These are phyloP conservation scores for Mycosarcoma maydis DNA, from an alignment of 1,284 basidiomycete genomes.

Conservation along the genomic window DNA sequence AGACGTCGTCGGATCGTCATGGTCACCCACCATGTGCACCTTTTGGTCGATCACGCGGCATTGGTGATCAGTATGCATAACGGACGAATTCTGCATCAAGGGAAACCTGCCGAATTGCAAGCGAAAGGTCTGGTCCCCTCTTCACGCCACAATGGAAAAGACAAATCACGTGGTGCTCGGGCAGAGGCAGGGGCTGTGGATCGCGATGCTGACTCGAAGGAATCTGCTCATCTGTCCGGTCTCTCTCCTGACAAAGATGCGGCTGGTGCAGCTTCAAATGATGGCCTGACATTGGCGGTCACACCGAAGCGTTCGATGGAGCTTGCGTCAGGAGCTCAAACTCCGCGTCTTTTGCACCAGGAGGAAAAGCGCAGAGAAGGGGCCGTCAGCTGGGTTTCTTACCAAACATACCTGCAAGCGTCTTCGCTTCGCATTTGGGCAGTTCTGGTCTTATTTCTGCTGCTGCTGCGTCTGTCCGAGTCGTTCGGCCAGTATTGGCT, in stretches of 20 bases:
- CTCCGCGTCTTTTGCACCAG: constrained; percentile 47
- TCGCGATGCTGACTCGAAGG: not conserved
- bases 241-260: not conserved
- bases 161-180: not conserved
- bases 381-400: constrained; percentile 46
- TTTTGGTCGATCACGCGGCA: constrained; percentile 35
- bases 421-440: constrained; percentile 31
- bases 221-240: not conserved
- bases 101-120: constrained; percentile 19
- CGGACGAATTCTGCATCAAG: constrained; percentile 26
- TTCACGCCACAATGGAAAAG: not conserved
- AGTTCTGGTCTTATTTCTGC: constrained; percentile 27
- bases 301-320: constrained; percentile 4
- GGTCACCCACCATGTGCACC: constrained; percentile 73
- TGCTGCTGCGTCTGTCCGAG: constrained; percentile 31
- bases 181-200: not conserved
- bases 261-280: not conserved
- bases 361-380: constrained; percentile 50
- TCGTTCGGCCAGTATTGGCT: constrained; percentile 57
- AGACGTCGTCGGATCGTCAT: constrained; percentile 76
- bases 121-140: constrained; percentile 4
- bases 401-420: constrained; percentile 46
- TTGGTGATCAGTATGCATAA: constrained; percentile 55
- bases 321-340: constrained; percentile 25
- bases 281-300: not conserved